phyloP scores from a whole-genome alignment of 106 monocot genomes.

The Apostasia ramifera region DNA sequence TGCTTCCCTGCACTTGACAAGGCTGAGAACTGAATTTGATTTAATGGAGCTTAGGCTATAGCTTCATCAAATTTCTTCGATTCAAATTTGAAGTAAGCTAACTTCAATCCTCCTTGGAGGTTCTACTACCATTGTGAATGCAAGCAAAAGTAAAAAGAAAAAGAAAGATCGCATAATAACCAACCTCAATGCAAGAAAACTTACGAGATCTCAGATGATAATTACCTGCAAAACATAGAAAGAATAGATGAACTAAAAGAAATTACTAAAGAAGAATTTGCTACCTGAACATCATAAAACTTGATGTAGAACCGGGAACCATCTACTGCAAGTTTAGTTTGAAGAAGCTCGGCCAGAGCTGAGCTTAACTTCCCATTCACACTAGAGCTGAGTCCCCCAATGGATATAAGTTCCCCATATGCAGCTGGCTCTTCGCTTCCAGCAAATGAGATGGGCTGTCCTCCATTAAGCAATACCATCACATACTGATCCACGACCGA shows the following conservation, averaged over 20 bases:
- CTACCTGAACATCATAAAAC: constrained; percentile 79
- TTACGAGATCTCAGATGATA: neutral
- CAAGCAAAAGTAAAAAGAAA: neutral
- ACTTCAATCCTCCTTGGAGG: too few species aligned
- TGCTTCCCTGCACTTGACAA: too few species aligned
- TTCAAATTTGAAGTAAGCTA: too few species aligned
- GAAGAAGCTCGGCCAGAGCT: constrained; percentile 79
- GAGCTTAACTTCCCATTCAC: constrained; percentile 86
- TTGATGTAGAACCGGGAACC: constrained; percentile 88
- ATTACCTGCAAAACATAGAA: neutral
- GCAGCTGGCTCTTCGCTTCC: constrained; percentile 79
- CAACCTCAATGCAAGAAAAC: neutral
- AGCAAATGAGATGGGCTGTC: constrained; percentile 80
- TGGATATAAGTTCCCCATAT: constrained; percentile 81
- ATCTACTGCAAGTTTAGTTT: constrained; percentile 68
- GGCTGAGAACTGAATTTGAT: too few species aligned
- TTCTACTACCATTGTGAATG: neutral
- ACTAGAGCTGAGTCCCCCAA: constrained; percentile 64
- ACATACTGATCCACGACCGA: constrained; percentile 49
- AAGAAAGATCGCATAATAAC: neutral
- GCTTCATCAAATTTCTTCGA: too few species aligned
- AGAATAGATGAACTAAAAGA: too few species aligned
- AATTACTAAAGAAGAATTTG: too few species aligned
- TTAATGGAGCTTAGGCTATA: too few species aligned
- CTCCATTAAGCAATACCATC: constrained; percentile 74